Percentiles rank a stretch among this genome's conserved stretches.
These are phyloP conservation scores for Apiospora sp. DNA, from an alignment of 2,329 filamentous ascomycete genomes.

Conservation along the genomic window DNA sequence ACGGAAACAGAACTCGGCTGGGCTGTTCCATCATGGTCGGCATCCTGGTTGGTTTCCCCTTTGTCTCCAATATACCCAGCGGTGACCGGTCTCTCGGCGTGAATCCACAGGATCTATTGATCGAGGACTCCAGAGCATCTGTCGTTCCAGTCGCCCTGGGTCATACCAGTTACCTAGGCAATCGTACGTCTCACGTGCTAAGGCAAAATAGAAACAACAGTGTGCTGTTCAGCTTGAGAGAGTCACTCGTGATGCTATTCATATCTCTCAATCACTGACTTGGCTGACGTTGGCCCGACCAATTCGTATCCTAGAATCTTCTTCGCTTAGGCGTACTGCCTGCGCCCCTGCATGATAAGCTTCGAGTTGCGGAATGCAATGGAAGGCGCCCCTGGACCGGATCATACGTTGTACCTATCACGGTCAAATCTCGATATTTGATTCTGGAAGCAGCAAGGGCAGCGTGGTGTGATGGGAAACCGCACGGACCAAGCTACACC, in stretches of 20 bases:
- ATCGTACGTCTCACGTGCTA: not conserved
- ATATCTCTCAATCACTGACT: not conserved
- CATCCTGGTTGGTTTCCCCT: not conserved
- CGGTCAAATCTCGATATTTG: not conserved
- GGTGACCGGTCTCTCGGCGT: not conserved
- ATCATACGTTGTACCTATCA: constrained; percentile 7
- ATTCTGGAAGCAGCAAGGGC: not conserved
- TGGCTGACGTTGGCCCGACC: not conserved
- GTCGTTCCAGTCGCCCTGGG: not conserved
- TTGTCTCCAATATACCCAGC: not conserved
- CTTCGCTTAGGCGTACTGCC: not conserved
- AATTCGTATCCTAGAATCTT: not conserved
- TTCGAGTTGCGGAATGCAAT: not conserved
- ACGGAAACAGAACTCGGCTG: not conserved
- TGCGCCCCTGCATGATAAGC: not conserved
- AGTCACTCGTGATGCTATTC: not conserved
- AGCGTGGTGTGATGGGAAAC: constrained; percentile 2
- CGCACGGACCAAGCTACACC: not conserved
- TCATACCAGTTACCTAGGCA: not conserved
- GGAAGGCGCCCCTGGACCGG: not conserved
- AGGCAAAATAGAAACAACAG: not conserved
- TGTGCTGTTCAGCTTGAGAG: not conserved
- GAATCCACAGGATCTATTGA: constrained; percentile 1
- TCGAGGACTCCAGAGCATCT: not conserved
- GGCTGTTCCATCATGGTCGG: not conserved